Evolutionary conservation across 1,139 yeast genomes (phyloP).

Genomic region (Kurtzmaniella quercitrusa): DNA sequence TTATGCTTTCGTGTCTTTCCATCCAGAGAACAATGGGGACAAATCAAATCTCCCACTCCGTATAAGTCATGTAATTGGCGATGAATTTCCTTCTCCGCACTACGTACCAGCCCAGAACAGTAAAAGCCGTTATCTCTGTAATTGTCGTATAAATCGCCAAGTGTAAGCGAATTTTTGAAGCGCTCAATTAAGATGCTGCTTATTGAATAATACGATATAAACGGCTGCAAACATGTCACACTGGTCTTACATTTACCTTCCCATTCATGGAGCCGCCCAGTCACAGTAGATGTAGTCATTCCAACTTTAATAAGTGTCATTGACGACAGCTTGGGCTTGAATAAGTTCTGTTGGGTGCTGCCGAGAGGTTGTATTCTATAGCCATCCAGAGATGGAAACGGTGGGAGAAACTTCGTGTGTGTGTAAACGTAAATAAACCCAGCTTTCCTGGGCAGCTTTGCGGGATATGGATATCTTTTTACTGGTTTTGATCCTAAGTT

Average conservation of each 20-base stretch:
- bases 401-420: constrained; percentile 31
- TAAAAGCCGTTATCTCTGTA: constrained; percentile 29
- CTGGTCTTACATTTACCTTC: constrained; percentile 49
- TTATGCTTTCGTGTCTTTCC: constrained; percentile 32
- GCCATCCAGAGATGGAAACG: constrained; percentile 20
- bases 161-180: constrained; percentile 9
- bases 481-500: not conserved
- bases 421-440: constrained; percentile 59
- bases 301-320: constrained; percentile 52
- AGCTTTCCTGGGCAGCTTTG: constrained; percentile 1
- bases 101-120: constrained; percentile 19
- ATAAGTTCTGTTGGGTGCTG: constrained; percentile 27
- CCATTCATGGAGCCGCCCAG: constrained; percentile 49
- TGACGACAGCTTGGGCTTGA: constrained; percentile 34
- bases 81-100: constrained; percentile 44
- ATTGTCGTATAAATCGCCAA: constrained; percentile 3
- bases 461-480: constrained; percentile 2
- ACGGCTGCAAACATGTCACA: constrained; percentile 33
- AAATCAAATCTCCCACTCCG: constrained; percentile 43
- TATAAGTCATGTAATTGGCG: constrained; percentile 24
- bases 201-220: constrained; percentile 4
- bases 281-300: constrained; percentile 47
- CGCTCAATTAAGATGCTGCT: constrained; percentile 8
- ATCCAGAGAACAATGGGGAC: constrained; percentile 31
- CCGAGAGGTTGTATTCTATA: constrained; percentile 25